Evolutionary conservation across 208 protist species (phyloP).

Genomic region (Trypanosoma grayi): DNA sequence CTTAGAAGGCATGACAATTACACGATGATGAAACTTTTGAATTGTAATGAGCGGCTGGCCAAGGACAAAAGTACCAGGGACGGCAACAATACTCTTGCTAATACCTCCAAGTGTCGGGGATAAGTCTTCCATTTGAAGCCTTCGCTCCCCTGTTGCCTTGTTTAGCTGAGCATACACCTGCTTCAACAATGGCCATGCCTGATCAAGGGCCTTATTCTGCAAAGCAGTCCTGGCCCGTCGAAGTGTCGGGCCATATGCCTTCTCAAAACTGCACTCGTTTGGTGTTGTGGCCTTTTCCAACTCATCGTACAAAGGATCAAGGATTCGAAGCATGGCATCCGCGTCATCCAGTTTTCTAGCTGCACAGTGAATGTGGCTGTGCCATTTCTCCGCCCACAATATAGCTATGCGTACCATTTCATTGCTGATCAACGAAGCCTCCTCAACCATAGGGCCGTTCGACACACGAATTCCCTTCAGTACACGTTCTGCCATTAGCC

Average conservation of each 20-base stretch:
- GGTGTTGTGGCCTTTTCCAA: conserved; percentile 91
- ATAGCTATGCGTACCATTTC: conserved; percentile 99
- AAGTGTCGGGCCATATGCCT: conserved; percentile 67
- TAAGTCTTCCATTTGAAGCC: conserved; percentile 80
- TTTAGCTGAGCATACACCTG: conserved; percentile 83
- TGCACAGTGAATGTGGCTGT: conserved; percentile 95
- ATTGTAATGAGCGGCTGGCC: conserved; percentile 94
- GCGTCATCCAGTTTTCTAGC: conserved; percentile 94
- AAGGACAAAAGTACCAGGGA: conserved; percentile 96
- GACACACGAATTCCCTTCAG: conserved; percentile 74
- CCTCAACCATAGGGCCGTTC: conserved; percentile 83
- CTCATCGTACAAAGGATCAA: conserved; percentile 96
- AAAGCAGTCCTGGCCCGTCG: conserved; percentile 55
- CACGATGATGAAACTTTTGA: conserved; percentile 85
- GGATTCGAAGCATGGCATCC: conserved; percentile 82
- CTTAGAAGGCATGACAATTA: conserved; percentile 99
- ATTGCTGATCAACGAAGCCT: conserved; percentile 96
- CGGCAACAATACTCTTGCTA: conserved; percentile 94
- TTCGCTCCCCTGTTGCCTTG: conserved; percentile 67
- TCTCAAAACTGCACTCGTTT: conserved; percentile 94
- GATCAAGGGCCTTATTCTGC: conserved; percentile 48
- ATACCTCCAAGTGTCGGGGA: conserved; percentile 94
- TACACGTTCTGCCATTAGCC: conserved; percentile 78
- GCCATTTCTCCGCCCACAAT: conserved; percentile 95
- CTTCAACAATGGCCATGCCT: conserved; percentile 76